Conservation (phyloP, 345 rosid species). For the Viola odorata region DNA sequence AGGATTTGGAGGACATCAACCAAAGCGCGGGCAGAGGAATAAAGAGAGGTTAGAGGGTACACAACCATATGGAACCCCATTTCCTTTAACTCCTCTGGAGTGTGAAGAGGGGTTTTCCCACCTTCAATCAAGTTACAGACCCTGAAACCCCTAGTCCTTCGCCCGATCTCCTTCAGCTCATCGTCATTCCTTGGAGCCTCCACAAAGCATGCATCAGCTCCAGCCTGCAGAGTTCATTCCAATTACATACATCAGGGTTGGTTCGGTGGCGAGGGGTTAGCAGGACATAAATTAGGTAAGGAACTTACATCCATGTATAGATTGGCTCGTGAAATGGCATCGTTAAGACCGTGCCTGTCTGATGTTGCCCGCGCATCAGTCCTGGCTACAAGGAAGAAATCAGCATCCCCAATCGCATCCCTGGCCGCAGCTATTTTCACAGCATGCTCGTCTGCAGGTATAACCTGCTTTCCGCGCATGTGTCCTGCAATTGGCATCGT, state of each 20-base stretch:
- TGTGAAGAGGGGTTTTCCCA: constrained; percentile 45
- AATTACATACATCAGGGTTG: too few species aligned
- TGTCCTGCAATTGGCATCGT: constrained; percentile 25
- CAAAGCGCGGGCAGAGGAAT: constrained; percentile 38
- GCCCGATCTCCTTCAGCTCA: constrained; percentile 39
- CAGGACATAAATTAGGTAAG: not conserved
- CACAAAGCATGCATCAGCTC: constrained; percentile 50
- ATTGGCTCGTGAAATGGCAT: constrained; percentile 51
- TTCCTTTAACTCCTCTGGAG: constrained; percentile 43
- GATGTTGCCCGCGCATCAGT: constrained; percentile 47
- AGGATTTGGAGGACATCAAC: constrained; percentile 39
- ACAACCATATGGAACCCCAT: constrained; percentile 44
- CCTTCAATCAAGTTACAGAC: constrained; percentile 54
- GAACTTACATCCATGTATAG: constrained; percentile 43
- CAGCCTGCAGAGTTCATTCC: constrained; percentile 24
- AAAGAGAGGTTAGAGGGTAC: constrained; percentile 32
- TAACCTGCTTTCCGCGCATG: constrained; percentile 57
- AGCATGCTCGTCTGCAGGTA: constrained; percentile 54
- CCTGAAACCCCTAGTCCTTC: constrained; percentile 34
- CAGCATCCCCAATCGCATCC: constrained; percentile 47
- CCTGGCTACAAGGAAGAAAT: constrained; percentile 51
- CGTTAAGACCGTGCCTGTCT: constrained; percentile 40
- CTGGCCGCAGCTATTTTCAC: constrained; percentile 48
- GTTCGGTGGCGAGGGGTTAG: too few species aligned
- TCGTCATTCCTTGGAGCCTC: constrained; percentile 48